These are phyloP conservation scores for Anaeromyces robustus DNA, from an alignment of 192 early-diverging fungal genomes.

Conservation along the genomic window DNA sequence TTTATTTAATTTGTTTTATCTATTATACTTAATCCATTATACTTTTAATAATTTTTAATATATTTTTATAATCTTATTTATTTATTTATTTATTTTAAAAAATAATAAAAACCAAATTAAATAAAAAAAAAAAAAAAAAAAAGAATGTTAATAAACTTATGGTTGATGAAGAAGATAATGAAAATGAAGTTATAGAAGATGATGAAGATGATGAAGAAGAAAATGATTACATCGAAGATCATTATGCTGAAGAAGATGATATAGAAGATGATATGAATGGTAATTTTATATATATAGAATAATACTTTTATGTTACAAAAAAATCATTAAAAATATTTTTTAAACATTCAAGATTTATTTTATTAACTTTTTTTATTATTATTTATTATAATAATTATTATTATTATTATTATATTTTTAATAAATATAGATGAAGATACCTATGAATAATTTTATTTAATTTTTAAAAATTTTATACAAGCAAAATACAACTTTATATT, in stretches of 20 bases:
- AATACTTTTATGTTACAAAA: too few relatives aligned
- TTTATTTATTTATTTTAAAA: too few relatives aligned
- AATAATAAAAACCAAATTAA: too few relatives aligned
- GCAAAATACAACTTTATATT: too few relatives aligned
- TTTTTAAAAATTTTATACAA: background rate
- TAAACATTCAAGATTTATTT: too few relatives aligned
- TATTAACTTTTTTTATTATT: too few relatives aligned
- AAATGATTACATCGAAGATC: background rate
- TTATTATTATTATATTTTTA: background rate
- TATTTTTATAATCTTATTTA: too few relatives aligned
- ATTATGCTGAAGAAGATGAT: background rate
- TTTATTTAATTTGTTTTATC: too few relatives aligned
- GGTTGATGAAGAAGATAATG: background rate
- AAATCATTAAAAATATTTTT: too few relatives aligned
- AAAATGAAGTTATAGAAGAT: background rate
- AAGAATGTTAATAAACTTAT: background rate
- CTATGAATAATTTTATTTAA: background rate
- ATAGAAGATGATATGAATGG: background rate
- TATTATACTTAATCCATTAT: too few relatives aligned
- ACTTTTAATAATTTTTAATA: too few relatives aligned
- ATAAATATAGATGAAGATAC: background rate
- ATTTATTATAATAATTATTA: too few relatives aligned
- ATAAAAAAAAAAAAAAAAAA: background rate
- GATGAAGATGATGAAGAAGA: background rate
- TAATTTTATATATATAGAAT: background rate